A percentile compares a stretch with the other conserved stretches of the same genome.
These are phyloP conservation scores for Dendrothele bispora DNA, from an alignment of 768 basidiomycete species.

Conservation along the genomic window DNA sequence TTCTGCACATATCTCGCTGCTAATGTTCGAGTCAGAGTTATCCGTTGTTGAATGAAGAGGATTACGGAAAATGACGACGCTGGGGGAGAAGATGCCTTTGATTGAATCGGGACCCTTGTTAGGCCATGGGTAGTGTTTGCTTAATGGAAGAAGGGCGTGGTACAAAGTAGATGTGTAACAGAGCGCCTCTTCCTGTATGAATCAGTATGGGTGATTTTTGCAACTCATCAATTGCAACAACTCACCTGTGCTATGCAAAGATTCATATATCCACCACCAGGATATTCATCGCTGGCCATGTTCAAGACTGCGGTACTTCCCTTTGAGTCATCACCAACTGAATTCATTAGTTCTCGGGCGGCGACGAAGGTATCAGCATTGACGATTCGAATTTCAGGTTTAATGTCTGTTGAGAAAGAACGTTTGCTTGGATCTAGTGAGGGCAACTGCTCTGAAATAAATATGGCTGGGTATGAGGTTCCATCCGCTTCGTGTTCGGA, in stretches of 20 bases:
- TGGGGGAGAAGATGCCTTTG: conserved; percentile 13
- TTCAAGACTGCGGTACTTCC: conserved; percentile 20
- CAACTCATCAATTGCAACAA: too few species aligned
- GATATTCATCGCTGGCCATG: conserved; percentile 18
- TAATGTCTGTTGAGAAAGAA: background rate
- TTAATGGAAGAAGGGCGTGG: conserved; percentile 15
- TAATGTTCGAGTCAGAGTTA: too few species aligned
- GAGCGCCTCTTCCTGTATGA: conserved; percentile 10
- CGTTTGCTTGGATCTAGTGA: background rate
- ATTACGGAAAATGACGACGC: conserved; percentile 26
- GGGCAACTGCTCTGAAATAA: conserved; percentile 8
- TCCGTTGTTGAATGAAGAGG: too few species aligned
- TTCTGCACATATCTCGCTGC: too few species aligned
- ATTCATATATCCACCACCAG: conserved; percentile 18
- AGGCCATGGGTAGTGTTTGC: conserved; percentile 24
- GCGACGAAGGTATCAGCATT: conserved; percentile 21
- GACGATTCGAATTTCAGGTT: conserved; percentile 7
- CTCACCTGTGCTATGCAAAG: background rate
- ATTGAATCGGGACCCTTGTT: conserved; percentile 19
- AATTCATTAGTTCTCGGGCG: conserved; percentile 19
- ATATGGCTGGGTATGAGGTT: conserved; percentile 5
- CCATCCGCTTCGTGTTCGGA: background rate
- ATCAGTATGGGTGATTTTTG: too few species aligned
- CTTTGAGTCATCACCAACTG: conserved; percentile 1
- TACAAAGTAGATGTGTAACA: conserved; percentile 29